Conservation (phyloP, 306 rosid species). For the Citrullus amarus region DNA sequence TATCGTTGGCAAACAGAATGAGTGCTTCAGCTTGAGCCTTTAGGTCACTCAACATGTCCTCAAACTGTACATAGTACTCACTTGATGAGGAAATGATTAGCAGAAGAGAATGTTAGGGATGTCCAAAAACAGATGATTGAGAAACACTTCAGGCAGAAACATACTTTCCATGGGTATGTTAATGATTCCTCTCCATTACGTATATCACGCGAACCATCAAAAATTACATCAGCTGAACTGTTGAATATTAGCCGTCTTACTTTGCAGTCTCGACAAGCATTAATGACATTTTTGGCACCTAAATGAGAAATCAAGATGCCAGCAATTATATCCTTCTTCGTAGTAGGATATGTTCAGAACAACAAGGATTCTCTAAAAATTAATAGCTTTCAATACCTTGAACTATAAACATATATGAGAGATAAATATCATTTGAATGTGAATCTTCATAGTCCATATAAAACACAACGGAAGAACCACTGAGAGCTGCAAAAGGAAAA, state of each 20-base stretch:
- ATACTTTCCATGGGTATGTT: slow-evolving; percentile 59
- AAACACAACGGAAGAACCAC: slow-evolving; percentile 76
- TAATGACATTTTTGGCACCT: slow-evolving; percentile 79
- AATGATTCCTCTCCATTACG: slow-evolving; percentile 36
- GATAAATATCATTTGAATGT: slow-evolving; percentile 30
- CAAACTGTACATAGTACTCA: slow-evolving; percentile 41
- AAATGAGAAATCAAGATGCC: slow-evolving; percentile 20
- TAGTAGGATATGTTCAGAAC: not conserved
- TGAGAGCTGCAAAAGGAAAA: slow-evolving; percentile 39
- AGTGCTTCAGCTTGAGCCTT: slow-evolving; percentile 87
- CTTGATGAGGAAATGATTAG: slow-evolving; percentile 3
- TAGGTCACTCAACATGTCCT: slow-evolving; percentile 48
- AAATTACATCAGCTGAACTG: slow-evolving; percentile 75
- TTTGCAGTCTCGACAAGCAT: slow-evolving; percentile 71
- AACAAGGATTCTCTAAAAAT: not conserved
- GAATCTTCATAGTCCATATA: slow-evolving; percentile 43
- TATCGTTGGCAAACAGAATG: slow-evolving; percentile 48
- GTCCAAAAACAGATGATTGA: slow-evolving; percentile 1
- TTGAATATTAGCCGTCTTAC: slow-evolving; percentile 66
- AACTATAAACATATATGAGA: slow-evolving; percentile 48
- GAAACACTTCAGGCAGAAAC: slow-evolving; percentile 22
- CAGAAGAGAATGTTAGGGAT: slow-evolving; percentile 12
- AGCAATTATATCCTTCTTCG: slow-evolving; percentile 9
- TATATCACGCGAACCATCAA: slow-evolving; percentile 49
- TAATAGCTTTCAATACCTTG: slow-evolving; percentile 38